Evolutionary conservation across 2,329 filamentous ascomycete species (phyloP).

Genomic region (Metarhizium guizhouense): DNA sequence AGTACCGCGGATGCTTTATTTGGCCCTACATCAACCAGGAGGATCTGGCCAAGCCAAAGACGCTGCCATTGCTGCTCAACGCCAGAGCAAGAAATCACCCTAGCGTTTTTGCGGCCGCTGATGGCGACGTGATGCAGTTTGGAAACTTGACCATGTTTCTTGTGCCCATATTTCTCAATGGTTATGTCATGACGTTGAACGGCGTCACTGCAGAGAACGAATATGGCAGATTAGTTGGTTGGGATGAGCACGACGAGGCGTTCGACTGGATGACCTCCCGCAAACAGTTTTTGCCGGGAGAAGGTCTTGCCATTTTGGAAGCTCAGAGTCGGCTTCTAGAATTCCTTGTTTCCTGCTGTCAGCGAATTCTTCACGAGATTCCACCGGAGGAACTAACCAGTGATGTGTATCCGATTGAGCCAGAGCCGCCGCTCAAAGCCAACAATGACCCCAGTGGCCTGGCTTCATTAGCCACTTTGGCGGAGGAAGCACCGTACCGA

Average conservation of each 20-base stretch:
- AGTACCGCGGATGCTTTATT: slow-evolving; percentile 28
- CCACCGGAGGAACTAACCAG: too few relatives aligned
- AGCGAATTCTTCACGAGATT: too few relatives aligned
- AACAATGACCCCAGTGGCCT: slow-evolving; percentile 21
- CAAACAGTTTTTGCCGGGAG: slow-evolving; percentile 31
- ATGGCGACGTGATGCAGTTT: slow-evolving; percentile 26
- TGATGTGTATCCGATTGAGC: too few relatives aligned
- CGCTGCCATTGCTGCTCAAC: slow-evolving; percentile 26
- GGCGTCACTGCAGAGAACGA: slow-evolving; percentile 15
- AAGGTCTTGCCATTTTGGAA: slow-evolving; percentile 32
- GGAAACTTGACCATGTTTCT: slow-evolving; percentile 12
- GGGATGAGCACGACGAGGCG: slow-evolving; percentile 25
- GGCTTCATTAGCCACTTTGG: slow-evolving; percentile 28
- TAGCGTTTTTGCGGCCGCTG: slow-evolving; percentile 35
- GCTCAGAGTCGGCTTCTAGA: too few relatives aligned
- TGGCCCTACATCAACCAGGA: slow-evolving; percentile 51
- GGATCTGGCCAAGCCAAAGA: not conserved
- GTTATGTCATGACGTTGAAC: slow-evolving; percentile 23
- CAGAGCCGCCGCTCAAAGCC: too few relatives aligned
- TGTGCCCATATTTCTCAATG: too few relatives aligned
- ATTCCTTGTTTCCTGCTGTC: too few relatives aligned
- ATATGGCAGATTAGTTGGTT: slow-evolving; percentile 27
- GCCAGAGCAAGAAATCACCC: slow-evolving; percentile 38
- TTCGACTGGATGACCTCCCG: slow-evolving; percentile 24
- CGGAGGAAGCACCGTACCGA: slow-evolving; percentile 43